Conservation (phyloP, 2,329 filamentous ascomycete species). For the Cyanodermella asteris region DNA sequence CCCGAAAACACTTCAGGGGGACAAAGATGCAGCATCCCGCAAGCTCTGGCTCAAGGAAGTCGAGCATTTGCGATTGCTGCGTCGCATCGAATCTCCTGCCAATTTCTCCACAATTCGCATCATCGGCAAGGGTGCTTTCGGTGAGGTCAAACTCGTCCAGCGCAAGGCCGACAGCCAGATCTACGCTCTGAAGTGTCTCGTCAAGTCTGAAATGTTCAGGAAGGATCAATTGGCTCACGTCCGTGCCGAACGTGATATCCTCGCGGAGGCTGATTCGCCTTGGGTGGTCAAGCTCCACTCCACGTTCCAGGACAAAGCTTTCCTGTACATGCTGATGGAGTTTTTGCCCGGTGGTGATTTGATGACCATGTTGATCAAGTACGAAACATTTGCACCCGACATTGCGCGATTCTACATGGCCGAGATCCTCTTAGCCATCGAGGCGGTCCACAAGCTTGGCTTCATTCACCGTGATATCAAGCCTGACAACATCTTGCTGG, state of each 20-base stretch:
- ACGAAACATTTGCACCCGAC: conserved; percentile 97
- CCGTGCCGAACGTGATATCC: conserved; percentile 87
- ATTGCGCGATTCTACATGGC: conserved; percentile 99
- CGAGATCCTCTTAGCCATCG: conserved; percentile 92
- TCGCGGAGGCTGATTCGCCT: conserved; percentile 96
- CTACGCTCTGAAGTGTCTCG: conserved; percentile 92
- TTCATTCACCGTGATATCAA: conserved; percentile 99
- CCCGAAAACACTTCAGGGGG: conserved; percentile 46
- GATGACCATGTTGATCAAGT: conserved; percentile 99
- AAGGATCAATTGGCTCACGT: conserved; percentile 97
- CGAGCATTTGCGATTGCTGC: conserved; percentile 79
- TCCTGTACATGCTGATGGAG: conserved; percentile 98
- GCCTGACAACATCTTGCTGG: conserved; percentile 92
- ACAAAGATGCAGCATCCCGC: conserved; percentile 72
- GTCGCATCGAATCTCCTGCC: conserved; percentile 77
- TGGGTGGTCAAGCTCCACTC: conserved; percentile 98
- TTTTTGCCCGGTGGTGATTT: conserved; percentile 93
- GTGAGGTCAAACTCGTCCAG: conserved; percentile 92
- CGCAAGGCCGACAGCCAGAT: conserved; percentile 92
- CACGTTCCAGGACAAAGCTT: conserved; percentile 90
- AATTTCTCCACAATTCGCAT: conserved; percentile 96
- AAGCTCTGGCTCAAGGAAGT: conserved; percentile 73
- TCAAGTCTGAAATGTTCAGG: conserved; percentile 99
- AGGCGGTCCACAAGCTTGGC: conserved; percentile 90
- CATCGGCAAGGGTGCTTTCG: conserved; percentile 96